Percentiles rank a stretch among this genome's conserved stretches.
phyloP scores from a whole-genome alignment of 2,329 filamentous ascomycete species.

The Arthrobotrys megalospora region DNA sequence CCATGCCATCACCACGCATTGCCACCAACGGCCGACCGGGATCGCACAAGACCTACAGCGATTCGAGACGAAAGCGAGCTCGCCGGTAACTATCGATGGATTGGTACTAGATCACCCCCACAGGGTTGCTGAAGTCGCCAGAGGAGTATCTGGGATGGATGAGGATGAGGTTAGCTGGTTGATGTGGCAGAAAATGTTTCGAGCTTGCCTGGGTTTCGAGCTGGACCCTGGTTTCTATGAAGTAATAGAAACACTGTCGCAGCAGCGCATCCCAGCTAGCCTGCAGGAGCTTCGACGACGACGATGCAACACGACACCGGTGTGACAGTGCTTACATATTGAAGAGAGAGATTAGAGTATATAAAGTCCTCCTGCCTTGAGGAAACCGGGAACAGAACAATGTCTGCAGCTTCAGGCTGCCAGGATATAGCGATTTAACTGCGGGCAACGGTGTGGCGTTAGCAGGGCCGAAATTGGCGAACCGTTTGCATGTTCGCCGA shows the following conservation, averaged over 20 bases:
- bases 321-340: slow-evolving; percentile 8
- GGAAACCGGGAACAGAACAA: not conserved
- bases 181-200: slow-evolving; percentile 44
- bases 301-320: slow-evolving; percentile 35
- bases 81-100: slow-evolving; percentile 22
- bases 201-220: slow-evolving; percentile 36
- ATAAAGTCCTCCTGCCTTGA: not conserved
- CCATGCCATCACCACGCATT: slow-evolving; percentile 8
- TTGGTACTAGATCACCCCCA: slow-evolving; percentile 2
- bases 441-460: not conserved
- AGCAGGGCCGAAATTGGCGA: slow-evolving; percentile 7
- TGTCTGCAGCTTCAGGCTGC: not conserved
- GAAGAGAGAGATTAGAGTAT: not conserved
- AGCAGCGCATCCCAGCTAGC: slow-evolving; percentile 21
- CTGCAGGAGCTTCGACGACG: slow-evolving; percentile 17
- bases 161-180: slow-evolving; percentile 18
- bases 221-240: slow-evolving; percentile 37
- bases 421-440: not conserved
- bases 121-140: slow-evolving; percentile 3
- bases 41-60: slow-evolving; percentile 36
- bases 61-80: slow-evolving; percentile 13
- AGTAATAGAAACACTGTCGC: slow-evolving; percentile 43
- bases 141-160: slow-evolving; percentile 16
- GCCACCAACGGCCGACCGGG: slow-evolving; percentile 29
- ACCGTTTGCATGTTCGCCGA: slow-evolving; percentile 10